A percentile compares a stretch with the other conserved stretches of the same genome.
Conservation (phyloP, 2,329 filamentous ascomycete genomes). For the Stagonosporopsis rhizophila region DNA sequence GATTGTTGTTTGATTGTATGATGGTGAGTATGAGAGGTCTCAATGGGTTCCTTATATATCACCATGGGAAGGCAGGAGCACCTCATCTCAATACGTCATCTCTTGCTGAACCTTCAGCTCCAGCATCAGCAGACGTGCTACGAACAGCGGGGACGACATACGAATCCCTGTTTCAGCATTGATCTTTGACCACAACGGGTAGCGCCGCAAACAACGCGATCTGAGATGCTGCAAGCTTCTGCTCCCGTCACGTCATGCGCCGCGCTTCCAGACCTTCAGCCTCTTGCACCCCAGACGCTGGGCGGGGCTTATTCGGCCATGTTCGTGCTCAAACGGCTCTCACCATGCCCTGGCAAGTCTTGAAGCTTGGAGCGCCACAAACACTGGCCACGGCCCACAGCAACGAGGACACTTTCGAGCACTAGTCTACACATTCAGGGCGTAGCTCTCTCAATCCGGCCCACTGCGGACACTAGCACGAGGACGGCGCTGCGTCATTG, state of each 20-base stretch:
- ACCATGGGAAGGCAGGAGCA: constrained; percentile 16
- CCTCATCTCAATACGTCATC: constrained; percentile 31
- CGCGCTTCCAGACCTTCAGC: constrained; percentile 15
- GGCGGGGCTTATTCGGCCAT: constrained; percentile 6
- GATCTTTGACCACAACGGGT: constrained; percentile 18
- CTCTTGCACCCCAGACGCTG: constrained; percentile 5
- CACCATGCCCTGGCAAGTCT: constrained; percentile 7
- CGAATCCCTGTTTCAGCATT: constrained; percentile 29
- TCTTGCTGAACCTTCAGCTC: constrained; percentile 3
- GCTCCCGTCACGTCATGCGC: constrained; percentile 24
- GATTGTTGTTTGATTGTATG: constrained; percentile 20
- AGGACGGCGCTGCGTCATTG: constrained; percentile 38
- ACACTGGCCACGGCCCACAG: constrained; percentile 24
- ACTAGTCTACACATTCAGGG: constrained; percentile 12
- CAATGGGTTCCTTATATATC: constrained; percentile 28
- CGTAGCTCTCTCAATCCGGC: constrained; percentile 18
- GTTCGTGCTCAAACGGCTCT: constrained; percentile 4
- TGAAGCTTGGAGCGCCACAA: constrained; percentile 20
- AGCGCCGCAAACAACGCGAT: constrained; percentile 25
- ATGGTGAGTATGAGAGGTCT: constrained; percentile 5
- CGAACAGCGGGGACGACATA: constrained; percentile 20
- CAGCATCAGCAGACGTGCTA: constrained; percentile 29
- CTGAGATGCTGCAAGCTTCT: constrained; percentile 15
- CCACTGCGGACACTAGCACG: constrained; percentile 25
- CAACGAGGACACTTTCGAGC: constrained; percentile 18